Conservation (phyloP, 148 eudicot species). For the Camellia granthamiana region DNA sequence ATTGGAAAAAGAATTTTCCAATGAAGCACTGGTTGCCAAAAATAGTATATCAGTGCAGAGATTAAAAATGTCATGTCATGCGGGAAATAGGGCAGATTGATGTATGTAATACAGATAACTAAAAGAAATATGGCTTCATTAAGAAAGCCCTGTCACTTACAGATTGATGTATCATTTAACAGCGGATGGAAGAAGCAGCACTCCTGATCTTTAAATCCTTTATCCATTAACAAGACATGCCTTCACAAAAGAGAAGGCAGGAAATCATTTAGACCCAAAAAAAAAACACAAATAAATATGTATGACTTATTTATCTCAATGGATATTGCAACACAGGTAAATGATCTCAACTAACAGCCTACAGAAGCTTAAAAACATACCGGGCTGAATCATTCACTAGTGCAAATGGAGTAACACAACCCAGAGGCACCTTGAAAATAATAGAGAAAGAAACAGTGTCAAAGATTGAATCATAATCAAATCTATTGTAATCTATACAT, state of each 20-base stretch:
- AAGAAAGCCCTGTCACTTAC: slow-evolving; percentile 37
- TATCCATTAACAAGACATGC: slow-evolving; percentile 54
- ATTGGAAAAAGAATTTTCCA: neutral
- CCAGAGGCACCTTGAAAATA: slow-evolving; percentile 69
- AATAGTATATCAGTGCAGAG: too few relatives aligned
- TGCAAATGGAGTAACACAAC: slow-evolving; percentile 96
- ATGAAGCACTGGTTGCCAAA: too few relatives aligned
- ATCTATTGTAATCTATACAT: neutral
- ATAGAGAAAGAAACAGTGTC: slow-evolving; percentile 21
- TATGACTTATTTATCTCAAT: neutral
- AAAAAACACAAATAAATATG: neutral
- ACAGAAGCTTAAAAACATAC: slow-evolving; percentile 31
- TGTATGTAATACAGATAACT: too few relatives aligned
- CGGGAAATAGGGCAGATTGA: neutral
- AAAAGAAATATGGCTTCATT: neutral
- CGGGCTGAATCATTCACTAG: slow-evolving; percentile 82
- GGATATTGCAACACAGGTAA: neutral
- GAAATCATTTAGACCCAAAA: neutral
- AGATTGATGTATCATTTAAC: slow-evolving; percentile 74
- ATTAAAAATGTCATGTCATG: too few relatives aligned
- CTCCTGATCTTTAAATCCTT: slow-evolving; percentile 60
- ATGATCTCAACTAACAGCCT: neutral
- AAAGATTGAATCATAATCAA: slow-evolving; percentile 6
- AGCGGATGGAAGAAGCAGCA: slow-evolving; percentile 84
- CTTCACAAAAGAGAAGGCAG: slow-evolving; percentile 29